A percentile compares a stretch with the other conserved stretches of the same genome.
Conservation (phyloP, 2,329 filamentous ascomycete species). For the Xylaria sp. region DNA sequence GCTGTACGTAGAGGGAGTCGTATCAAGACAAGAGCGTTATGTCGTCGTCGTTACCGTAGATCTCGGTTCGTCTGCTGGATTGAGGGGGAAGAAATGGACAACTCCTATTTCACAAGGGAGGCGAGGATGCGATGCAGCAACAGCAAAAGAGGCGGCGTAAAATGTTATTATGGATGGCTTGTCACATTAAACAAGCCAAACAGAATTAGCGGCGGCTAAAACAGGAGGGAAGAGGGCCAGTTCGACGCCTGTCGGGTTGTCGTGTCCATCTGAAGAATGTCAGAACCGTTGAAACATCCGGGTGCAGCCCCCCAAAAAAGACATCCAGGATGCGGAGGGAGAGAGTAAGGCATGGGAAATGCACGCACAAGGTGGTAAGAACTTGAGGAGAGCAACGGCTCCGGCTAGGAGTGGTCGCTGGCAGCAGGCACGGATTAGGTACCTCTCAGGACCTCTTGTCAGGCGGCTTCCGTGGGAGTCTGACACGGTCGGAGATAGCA, state of each 20-base stretch:
- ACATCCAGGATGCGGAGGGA: background rate
- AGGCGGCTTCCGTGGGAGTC: no score
- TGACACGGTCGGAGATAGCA: background rate
- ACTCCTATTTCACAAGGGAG: background rate
- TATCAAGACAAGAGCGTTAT: background rate
- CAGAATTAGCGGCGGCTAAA: slow-evolving; percentile 5
- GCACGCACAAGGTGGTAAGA: background rate
- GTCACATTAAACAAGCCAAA: slow-evolving; percentile 9
- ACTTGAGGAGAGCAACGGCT: background rate
- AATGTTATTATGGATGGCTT: background rate
- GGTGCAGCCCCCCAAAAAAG: slow-evolving; percentile 4
- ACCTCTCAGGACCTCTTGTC: background rate
- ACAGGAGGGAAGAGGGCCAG: background rate
- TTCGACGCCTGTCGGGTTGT: slow-evolving; percentile 6
- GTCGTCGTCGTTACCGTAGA: background rate
- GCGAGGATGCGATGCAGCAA: slow-evolving; percentile 11
- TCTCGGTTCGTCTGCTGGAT: background rate
- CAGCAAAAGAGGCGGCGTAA: background rate
- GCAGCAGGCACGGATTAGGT: background rate
- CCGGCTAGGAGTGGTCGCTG: background rate
- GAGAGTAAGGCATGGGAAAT: background rate
- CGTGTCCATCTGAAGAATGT: background rate
- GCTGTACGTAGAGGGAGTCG: background rate
- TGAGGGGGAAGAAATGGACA: no score
- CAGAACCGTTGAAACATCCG: slow-evolving; percentile 5